phyloP scores from a whole-genome alignment of 208 protist genomes.

The Polymyxa betae region DNA sequence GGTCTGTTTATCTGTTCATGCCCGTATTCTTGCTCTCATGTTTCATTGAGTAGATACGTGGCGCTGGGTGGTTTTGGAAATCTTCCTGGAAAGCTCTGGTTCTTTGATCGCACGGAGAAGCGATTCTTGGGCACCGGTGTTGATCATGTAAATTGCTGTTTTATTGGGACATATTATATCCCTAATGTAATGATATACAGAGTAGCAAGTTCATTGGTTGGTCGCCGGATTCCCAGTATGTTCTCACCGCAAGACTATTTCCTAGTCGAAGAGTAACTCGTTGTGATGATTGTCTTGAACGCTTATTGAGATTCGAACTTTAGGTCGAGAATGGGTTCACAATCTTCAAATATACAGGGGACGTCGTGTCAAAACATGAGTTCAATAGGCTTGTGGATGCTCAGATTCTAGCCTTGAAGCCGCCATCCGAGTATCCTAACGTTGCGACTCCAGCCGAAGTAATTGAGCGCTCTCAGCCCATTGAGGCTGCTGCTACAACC shows the following conservation, averaged over 20 bases:
- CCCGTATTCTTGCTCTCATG: background rate
- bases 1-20: background rate
- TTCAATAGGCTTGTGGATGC: slow-evolving; percentile 18
- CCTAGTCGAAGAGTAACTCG: background rate
- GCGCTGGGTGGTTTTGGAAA: background rate
- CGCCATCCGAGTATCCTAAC: background rate
- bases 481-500: background rate
- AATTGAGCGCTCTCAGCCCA: background rate
- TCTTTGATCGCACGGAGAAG: slow-evolving; percentile 33
- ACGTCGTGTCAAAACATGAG: background rate
- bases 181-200: background rate
- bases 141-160: background rate
- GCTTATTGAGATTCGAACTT: background rate
- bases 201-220: slow-evolving; percentile 36
- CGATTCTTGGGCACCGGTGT: background rate
- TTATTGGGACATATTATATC: background rate
- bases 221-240: background rate
- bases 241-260: slow-evolving; percentile 33
- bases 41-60: background rate
- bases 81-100: slow-evolving; percentile 22
- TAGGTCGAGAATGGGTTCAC: slow-evolving; percentile 46
- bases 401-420: background rate
- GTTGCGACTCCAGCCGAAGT: background rate
- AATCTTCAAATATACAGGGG: background rate
- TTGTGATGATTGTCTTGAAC: background rate